Evolutionary conservation across 257 asterid genomes (phyloP).

Genomic region (Penstemon newberryi): DNA sequence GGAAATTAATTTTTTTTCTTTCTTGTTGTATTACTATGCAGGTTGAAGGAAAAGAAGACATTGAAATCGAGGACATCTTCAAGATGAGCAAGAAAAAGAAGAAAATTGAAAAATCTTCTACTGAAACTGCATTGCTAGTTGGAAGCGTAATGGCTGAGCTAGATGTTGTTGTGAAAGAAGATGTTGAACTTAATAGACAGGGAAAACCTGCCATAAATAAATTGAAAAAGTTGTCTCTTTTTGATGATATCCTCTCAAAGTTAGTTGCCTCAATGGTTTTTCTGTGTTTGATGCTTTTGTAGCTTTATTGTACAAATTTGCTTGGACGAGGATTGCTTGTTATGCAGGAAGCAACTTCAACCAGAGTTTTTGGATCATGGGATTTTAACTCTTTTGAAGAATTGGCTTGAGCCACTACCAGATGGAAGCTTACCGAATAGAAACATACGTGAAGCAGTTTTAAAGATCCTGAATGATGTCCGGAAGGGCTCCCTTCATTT

Average conservation of each 20-base stretch:
- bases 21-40: slow-evolving; percentile 22
- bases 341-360: slow-evolving; percentile 89
- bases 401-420: slow-evolving; percentile 71
- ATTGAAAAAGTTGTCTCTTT: slow-evolving; percentile 83
- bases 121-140: slow-evolving; percentile 81
- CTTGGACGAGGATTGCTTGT: slow-evolving; percentile 26
- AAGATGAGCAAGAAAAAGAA: slow-evolving; percentile 82
- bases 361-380: slow-evolving; percentile 92
- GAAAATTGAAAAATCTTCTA: slow-evolving; percentile 85
- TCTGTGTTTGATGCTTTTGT: slow-evolving; percentile 4
- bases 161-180: slow-evolving; percentile 91
- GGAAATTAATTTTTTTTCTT: slow-evolving; percentile 19
- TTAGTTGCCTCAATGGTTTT: slow-evolving; percentile 37
- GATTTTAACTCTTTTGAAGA: slow-evolving; percentile 50
- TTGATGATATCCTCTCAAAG: slow-evolving; percentile 90
- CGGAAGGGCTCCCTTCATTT: slow-evolving; percentile 19
- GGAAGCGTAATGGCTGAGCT: slow-evolving; percentile 95
- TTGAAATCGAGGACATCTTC: slow-evolving; percentile 70
- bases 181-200: slow-evolving; percentile 78
- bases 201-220: slow-evolving; percentile 88
- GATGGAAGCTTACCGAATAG: slow-evolving; percentile 83
- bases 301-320: slow-evolving; percentile 8
- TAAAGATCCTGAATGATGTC: slow-evolving; percentile 83
- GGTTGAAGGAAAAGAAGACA: slow-evolving; percentile 84
- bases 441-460: slow-evolving; percentile 83